Evolutionary conservation across 2,329 filamentous ascomycete genomes (phyloP).

Genomic region (Aspergillus fructus): DNA sequence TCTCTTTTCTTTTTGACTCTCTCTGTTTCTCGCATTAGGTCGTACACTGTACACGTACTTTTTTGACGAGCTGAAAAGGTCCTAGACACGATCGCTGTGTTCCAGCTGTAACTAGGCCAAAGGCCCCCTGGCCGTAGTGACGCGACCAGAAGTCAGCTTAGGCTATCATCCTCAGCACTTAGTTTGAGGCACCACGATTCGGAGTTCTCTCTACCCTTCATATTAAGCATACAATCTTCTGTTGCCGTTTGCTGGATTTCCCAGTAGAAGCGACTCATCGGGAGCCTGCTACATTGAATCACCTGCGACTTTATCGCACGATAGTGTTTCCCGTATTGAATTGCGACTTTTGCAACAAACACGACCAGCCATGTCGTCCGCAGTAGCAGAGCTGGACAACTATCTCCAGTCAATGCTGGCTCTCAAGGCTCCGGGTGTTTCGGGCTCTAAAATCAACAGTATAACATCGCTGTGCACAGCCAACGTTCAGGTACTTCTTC

Average conservation of each 20-base stretch:
- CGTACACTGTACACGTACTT: conserved; percentile 40
- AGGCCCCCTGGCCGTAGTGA: conserved; percentile 39
- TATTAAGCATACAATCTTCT: conserved; percentile 19
- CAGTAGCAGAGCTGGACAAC: conserved; percentile 86
- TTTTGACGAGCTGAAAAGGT: conserved; percentile 28
- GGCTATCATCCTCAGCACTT: conserved; percentile 20
- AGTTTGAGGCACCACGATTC: conserved; percentile 14
- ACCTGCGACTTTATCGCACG: conserved; percentile 13
- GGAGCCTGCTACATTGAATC: conserved; percentile 14
- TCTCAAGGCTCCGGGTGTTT: conserved; percentile 90
- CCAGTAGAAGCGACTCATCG: conserved; percentile 26
- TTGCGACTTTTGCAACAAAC: conserved; percentile 11
- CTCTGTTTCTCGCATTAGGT: conserved; percentile 29
- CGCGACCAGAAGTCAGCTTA: conserved; percentile 32
- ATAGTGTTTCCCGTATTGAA: conserved; percentile 21
- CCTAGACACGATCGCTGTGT: conserved; percentile 35
- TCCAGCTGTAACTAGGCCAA: conserved; percentile 37
- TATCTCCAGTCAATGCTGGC: conserved; percentile 88
- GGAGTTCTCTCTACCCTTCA: conserved; percentile 11
- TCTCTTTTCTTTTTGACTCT: conserved; percentile 11
- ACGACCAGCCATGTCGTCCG: conserved; percentile 64
- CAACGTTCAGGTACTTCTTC: conserved; percentile 74
- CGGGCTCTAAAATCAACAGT: conserved; percentile 83
- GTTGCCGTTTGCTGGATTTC: conserved; percentile 22
- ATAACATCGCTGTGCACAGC: conserved; percentile 84